phyloP scores from a whole-genome alignment of 2,329 filamentous ascomycete genomes.

The Tolypocladium paradoxum region DNA sequence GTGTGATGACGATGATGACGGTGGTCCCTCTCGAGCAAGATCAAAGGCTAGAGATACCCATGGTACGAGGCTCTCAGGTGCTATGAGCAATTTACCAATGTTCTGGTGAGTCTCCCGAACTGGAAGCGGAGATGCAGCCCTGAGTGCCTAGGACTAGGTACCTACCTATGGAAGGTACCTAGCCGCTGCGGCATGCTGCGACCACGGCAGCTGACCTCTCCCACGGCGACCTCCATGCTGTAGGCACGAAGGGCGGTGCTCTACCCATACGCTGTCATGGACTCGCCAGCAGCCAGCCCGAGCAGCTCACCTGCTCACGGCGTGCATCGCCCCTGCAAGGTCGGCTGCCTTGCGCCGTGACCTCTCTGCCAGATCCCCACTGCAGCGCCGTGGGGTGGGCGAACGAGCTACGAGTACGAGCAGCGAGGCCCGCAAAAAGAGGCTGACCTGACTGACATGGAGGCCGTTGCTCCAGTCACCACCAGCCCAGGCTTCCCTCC shows the following conservation, averaged over 20 bases:
- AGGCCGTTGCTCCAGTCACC: background rate
- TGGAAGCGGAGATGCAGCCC: background rate
- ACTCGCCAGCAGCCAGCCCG: too few relatives aligned
- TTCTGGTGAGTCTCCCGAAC: background rate
- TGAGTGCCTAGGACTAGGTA: too few relatives aligned
- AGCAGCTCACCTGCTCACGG: background rate
- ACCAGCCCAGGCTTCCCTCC: conserved; percentile 4
- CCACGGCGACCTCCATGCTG: too few relatives aligned
- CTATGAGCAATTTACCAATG: too few relatives aligned
- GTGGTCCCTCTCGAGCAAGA: too few relatives aligned
- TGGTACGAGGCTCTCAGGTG: too few relatives aligned
- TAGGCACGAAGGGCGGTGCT: too few relatives aligned
- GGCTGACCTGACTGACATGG: background rate
- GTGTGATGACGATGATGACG: background rate
- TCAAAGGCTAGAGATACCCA: too few relatives aligned
- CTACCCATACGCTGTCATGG: too few relatives aligned
- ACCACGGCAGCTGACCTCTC: background rate
- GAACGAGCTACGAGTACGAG: background rate
- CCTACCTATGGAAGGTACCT: too few relatives aligned
- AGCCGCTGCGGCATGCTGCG: background rate
- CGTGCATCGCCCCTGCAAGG: background rate
- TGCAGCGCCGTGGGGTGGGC: background rate
- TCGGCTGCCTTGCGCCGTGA: conserved; percentile 1
- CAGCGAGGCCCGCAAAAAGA: conserved; percentile 1
- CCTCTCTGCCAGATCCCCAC: background rate